Conservation (phyloP, 129 eudicot genomes). For the Chrysanthemum lavandulifolium region DNA sequence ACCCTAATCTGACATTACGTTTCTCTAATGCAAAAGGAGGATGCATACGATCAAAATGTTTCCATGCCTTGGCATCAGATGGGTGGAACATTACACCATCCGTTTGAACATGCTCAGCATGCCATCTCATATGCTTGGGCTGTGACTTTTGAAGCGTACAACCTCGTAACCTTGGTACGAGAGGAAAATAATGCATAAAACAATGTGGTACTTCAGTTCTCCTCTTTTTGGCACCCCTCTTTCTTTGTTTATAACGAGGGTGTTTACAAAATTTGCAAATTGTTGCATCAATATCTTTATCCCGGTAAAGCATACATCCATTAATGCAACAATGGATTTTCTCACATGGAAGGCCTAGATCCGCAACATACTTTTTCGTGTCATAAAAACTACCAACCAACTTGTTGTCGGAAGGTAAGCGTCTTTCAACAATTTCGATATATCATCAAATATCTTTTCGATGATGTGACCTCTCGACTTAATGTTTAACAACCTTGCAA, state of each 20-base stretch:
- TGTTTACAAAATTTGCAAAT: not conserved
- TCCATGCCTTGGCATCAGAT: not conserved
- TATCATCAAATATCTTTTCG: not conserved
- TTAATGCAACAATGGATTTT: not conserved
- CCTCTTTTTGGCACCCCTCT: not conserved
- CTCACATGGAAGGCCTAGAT: not conserved
- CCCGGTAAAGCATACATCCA: not conserved
- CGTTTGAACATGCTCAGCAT: not conserved
- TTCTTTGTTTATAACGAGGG: not conserved
- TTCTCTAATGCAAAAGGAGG: not conserved
- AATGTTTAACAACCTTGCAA: not conserved
- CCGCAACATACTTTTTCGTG: not conserved
- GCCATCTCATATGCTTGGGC: not conserved
- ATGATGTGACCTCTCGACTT: not conserved
- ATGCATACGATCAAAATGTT: not conserved
- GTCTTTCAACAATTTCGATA: not conserved
- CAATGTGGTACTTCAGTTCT: not conserved
- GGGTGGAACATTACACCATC: not conserved
- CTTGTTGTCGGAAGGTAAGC: not conserved
- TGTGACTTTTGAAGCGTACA: not conserved
- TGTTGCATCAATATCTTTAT: not conserved
- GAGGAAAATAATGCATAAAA: not conserved
- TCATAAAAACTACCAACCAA: conserved; percentile 3
- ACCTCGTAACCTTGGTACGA: not conserved
- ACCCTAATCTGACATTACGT: not conserved